Evolutionary conservation across 108 stramenopile species (phyloP).

Genomic region (Parietichytrium sp.): DNA sequence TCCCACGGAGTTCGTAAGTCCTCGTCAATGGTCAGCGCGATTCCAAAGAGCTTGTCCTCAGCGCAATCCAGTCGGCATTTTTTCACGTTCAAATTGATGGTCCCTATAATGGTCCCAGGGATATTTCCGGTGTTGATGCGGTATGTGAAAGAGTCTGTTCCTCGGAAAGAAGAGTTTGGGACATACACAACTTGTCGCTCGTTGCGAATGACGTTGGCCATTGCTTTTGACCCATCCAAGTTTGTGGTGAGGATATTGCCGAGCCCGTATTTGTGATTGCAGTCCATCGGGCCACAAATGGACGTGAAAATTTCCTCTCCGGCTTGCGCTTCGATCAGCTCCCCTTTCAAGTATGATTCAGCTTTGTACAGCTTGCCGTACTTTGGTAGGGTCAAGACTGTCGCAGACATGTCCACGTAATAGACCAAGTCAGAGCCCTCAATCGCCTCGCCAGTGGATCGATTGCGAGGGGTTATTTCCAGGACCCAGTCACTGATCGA

Average conservation of each 20-base stretch:
- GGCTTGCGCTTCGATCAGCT: slow-evolving; percentile 12
- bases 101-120: background rate
- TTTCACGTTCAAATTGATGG: background rate
- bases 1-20: slow-evolving; percentile 19
- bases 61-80: background rate
- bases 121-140: background rate
- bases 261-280: slow-evolving; percentile 5
- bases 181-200: background rate
- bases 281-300: slow-evolving; percentile 5
- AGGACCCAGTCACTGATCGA: slow-evolving; percentile 22
- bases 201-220: background rate
- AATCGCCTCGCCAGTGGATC: background rate
- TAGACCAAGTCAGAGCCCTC: background rate
- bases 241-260: slow-evolving; percentile 2
- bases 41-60: slow-evolving; percentile 17
- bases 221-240: background rate
- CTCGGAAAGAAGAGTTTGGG: background rate
- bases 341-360: background rate
- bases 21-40: background rate
- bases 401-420: background rate
- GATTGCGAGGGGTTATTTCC: background rate
- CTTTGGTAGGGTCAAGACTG: background rate
- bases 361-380: slow-evolving; percentile 14
- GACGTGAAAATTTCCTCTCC: slow-evolving; percentile 20
- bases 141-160: slow-evolving; percentile 8